These are phyloP conservation scores for Fusarium heterosporum DNA, from an alignment of 2,329 filamentous ascomycete genomes.

Conservation along the genomic window DNA sequence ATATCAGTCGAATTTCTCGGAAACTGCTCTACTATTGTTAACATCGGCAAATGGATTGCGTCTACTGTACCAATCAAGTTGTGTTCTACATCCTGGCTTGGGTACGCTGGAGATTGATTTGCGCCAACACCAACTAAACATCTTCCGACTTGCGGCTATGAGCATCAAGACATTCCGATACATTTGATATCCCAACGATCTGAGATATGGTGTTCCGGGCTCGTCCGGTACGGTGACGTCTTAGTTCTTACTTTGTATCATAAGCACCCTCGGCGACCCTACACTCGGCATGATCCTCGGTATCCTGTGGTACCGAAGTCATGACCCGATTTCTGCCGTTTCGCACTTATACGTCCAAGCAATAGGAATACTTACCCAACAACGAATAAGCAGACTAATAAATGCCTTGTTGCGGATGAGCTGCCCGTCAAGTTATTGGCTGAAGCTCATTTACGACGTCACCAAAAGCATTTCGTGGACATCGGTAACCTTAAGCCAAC, in stretches of 20 bases:
- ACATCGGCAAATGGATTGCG: constrained; percentile 13
- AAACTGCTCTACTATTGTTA: neutral
- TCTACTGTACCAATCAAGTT: constrained; percentile 19
- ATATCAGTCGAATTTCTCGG: neutral
- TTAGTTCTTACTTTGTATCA: constrained; percentile 20
- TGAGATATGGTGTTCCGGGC: constrained; percentile 25
- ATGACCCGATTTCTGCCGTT: constrained; percentile 32
- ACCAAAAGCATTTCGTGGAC: neutral
- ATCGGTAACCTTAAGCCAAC: neutral
- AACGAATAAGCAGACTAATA: neutral
- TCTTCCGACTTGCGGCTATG: constrained; percentile 42
- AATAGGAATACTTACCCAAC: neutral
- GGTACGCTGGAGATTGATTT: constrained; percentile 36
- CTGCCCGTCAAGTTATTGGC: neutral
- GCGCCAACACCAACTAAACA: constrained; percentile 14
- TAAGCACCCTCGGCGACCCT: constrained; percentile 38
- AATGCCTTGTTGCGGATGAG: neutral
- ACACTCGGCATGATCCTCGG: constrained; percentile 41
- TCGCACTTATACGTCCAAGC: constrained; percentile 33
- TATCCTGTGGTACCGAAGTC: constrained; percentile 36
- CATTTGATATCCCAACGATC: constrained; percentile 12
- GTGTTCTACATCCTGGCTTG: constrained; percentile 31
- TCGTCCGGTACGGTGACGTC: constrained; percentile 38
- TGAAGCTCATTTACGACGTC: neutral
- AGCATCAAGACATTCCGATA: constrained; percentile 21